Conservation (phyloP, 208 protist species). For the Acanthamoeba royreba region DNA sequence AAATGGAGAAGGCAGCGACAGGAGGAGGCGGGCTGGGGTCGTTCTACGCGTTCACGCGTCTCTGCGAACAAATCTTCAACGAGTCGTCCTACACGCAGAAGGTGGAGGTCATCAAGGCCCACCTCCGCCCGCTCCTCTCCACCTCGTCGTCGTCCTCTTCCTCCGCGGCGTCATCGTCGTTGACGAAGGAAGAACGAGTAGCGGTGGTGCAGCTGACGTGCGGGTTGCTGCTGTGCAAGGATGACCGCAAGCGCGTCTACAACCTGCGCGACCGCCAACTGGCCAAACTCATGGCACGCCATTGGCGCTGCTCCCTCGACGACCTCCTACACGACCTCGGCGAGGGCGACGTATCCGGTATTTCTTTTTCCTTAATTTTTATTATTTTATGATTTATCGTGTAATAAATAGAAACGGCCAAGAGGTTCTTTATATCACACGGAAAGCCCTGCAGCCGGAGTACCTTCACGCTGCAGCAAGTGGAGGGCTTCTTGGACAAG, state of each 20-base stretch:
- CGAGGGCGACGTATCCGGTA: constrained; percentile 81
- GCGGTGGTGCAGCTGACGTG: constrained; percentile 78
- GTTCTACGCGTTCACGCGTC: constrained; percentile 62
- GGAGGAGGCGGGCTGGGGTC: background rate
- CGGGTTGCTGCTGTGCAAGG: constrained; percentile 81
- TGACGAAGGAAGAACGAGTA: background rate
- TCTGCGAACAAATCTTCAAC: constrained; percentile 74
- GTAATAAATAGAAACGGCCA: background rate
- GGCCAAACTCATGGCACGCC: constrained; percentile 71
- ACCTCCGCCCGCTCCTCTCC: constrained; percentile 60
- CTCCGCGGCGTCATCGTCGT: background rate
- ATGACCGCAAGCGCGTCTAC: constrained; percentile 76
- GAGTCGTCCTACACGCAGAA: constrained; percentile 80
- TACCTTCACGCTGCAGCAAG: constrained; percentile 61
- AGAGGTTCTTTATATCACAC: constrained; percentile 54
- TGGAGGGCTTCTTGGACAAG: constrained; percentile 63
- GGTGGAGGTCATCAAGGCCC: constrained; percentile 70
- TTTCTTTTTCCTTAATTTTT: constrained; percentile 49
- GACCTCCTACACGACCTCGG: constrained; percentile 74
- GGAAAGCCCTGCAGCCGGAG: constrained; percentile 37
- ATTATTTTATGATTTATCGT: background rate
- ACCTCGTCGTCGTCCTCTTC: background rate
- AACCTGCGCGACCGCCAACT: constrained; percentile 84
- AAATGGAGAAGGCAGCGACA: background rate
- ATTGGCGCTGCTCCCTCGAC: constrained; percentile 66